A percentile compares a stretch with the other conserved stretches of the same genome.
phyloP scores from a whole-genome alignment of 179 eudicot species.

The Monotropa hypopitys region DNA sequence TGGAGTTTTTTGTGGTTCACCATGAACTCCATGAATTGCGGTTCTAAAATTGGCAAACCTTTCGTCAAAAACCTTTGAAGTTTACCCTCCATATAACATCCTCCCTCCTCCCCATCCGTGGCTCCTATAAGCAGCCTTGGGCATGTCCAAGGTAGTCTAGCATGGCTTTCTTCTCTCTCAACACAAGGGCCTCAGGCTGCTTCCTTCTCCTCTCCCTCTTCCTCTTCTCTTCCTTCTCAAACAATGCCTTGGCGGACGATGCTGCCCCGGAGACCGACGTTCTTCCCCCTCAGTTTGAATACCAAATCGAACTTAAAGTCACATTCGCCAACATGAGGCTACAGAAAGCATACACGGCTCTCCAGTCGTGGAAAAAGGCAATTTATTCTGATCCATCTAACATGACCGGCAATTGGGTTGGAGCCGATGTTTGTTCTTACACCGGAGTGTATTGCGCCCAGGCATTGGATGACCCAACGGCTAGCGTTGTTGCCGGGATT shows the following conservation, averaged over 20 bases:
- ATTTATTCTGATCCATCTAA: constrained; percentile 60
- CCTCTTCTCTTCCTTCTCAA: constrained; percentile 9
- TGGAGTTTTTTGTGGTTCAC: not conserved
- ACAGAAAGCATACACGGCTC: constrained; percentile 43
- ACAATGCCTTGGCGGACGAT: constrained; percentile 13
- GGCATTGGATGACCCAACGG: constrained; percentile 42
- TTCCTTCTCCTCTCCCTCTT: constrained; percentile 12
- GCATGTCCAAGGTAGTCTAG: constrained; percentile 10
- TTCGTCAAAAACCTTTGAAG: not conserved
- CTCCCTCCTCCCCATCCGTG: not conserved
- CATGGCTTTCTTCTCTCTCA: constrained; percentile 13
- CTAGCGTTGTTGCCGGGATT: constrained; percentile 54
- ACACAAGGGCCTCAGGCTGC: constrained; percentile 19
- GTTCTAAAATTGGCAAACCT: not conserved
- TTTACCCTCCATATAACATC: constrained; percentile 10
- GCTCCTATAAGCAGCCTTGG: constrained; percentile 21
- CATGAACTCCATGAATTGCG: not conserved
- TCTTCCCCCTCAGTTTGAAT: constrained; percentile 20
- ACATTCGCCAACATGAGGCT: constrained; percentile 48
- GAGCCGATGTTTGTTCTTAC: constrained; percentile 64
- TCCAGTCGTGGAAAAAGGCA: constrained; percentile 53
- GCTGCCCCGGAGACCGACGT: constrained; percentile 19
- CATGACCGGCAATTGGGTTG: constrained; percentile 53
- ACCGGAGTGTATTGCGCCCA: constrained; percentile 46
- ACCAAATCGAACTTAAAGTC: constrained; percentile 12